phyloP scores from a whole-genome alignment of 352 stramenopile species.

The Pythium biforme region DNA sequence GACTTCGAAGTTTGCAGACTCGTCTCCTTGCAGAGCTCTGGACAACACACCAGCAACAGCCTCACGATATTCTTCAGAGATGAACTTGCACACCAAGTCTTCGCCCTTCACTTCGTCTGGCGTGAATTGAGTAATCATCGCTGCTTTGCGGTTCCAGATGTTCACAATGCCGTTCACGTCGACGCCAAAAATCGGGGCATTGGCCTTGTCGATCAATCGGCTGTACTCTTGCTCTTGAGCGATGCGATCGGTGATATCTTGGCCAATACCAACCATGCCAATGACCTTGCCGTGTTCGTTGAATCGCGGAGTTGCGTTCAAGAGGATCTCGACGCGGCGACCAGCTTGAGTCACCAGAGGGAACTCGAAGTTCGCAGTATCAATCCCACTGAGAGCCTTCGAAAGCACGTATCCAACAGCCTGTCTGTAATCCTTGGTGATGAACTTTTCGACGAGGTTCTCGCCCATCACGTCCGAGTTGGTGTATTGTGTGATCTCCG shows the following conservation, averaged over 20 bases:
- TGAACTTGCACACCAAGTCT: conserved; percentile 56
- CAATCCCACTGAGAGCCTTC: conserved; percentile 23
- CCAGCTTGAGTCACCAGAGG: conserved; percentile 43
- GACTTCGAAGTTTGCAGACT: conserved; percentile 79
- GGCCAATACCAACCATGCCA: conserved; percentile 54
- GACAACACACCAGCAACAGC: conserved; percentile 58
- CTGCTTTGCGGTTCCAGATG: conserved; percentile 75
- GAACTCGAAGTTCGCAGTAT: conserved; percentile 47
- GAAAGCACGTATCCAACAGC: conserved; percentile 25
- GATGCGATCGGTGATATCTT: conserved; percentile 49
- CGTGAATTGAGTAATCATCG: conserved; percentile 69
- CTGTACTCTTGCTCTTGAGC: conserved; percentile 42
- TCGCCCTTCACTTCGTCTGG: conserved; percentile 54
- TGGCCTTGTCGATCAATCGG: conserved; percentile 62
- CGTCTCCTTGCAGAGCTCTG: conserved; percentile 47
- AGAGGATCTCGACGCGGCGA: conserved; percentile 32
- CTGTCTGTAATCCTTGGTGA: conserved; percentile 34
- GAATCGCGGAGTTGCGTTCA: conserved; percentile 47
- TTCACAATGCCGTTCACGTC: conserved; percentile 65
- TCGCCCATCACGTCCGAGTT: conserved; percentile 82
- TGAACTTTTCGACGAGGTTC: conserved; percentile 71
- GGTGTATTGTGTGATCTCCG: conserved; percentile 80
- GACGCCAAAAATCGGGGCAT: conserved; percentile 72
- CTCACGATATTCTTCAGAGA: conserved; percentile 54
- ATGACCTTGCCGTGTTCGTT: conserved; percentile 46